Evolutionary conservation across 73 alveolate genomes (phyloP).

Genomic region (Urostyla sp.): DNA sequence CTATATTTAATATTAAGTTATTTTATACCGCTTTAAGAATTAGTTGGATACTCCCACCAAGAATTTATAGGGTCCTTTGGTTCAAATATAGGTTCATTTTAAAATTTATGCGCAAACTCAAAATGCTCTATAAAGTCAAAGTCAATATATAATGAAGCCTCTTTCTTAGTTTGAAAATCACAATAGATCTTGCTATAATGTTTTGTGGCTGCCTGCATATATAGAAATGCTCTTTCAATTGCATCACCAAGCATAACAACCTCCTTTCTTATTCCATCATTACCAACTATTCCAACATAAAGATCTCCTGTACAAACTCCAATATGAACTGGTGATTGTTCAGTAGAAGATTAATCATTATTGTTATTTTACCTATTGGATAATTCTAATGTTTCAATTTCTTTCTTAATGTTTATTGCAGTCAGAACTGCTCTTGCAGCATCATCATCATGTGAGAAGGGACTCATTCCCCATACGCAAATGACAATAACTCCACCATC

Average conservation of each 20-base stretch:
- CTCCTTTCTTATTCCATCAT: constrained; percentile 48
- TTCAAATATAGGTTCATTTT: constrained; percentile 26
- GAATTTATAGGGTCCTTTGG: neutral
- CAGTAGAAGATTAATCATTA: too few relatives aligned
- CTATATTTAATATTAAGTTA: neutral
- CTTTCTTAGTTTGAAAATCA: constrained; percentile 21
- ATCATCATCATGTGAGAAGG: constrained; percentile 36
- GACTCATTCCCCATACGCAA: constrained; percentile 42
- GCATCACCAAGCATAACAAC: constrained; percentile 32
- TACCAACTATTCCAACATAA: constrained; percentile 35
- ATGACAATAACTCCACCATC: constrained; percentile 39
- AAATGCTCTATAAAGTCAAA: constrained; percentile 31
- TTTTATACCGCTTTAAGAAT: neutral
- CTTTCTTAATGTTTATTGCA: constrained; percentile 10
- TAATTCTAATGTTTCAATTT: neutral
- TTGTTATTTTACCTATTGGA: neutral
- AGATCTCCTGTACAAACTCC: constrained; percentile 38
- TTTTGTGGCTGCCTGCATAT: constrained; percentile 30
- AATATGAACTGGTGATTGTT: constrained; percentile 23
- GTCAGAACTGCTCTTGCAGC: constrained; percentile 36
- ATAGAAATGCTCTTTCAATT: constrained; percentile 36
- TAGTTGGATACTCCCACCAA: constrained; percentile 12
- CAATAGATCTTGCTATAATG: constrained; percentile 39
- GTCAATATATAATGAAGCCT: constrained; percentile 22
- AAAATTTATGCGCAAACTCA: constrained; percentile 23